Evolutionary conservation across 306 rosid genomes (phyloP), one percentile per base, ranked within the genome.

Genomic region (Argentina anserina): DNA sequence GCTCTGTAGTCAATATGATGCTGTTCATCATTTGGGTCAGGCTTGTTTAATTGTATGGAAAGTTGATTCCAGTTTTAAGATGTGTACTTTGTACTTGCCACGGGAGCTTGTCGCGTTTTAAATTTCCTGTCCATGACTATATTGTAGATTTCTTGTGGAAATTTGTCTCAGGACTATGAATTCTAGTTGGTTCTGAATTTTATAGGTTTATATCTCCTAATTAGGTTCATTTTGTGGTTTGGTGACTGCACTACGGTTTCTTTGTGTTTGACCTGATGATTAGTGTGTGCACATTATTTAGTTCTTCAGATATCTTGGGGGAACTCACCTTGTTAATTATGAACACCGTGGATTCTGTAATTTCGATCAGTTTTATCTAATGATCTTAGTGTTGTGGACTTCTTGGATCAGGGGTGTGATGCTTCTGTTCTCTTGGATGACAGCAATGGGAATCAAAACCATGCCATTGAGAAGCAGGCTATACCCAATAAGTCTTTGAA

Each of bases 381-480:
- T 1, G n/a, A 37, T 21, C 34, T 37, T 37, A 70, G 25, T 53
- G 49, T 36, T 53, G 36, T 49, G 37, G 18, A 40, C 20, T 71
- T 37, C 49, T 63, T 49, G 45, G 15, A 59, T 62, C 45, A 84
- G 88, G 88, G 88, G 1, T 84, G 88, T 67, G 88, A 84, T 59
- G 85, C 88, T 33, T 84, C 88, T 3, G 65, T 81, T 42, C 84
- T 81, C 29, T 69, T 79, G 73, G 96, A 94, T 76, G 88, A 81
- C 49, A 86, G 83, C 71, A 29, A 76, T 53, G 84, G 83, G 50
- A 73, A 80, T 43, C 39, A n/a, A 37, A 87, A 76, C 80, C 65
- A 40, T 45, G 72, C 96, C 1, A 64, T 64, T 65, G 97, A 92
- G 84, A 92, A 77, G 84, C 84, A 83, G 67, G 97, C 98, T 34